Evolutionary conservation across 2,329 filamentous ascomycete genomes (phyloP).

Genomic region (Myriosclerotinia curreyana): DNA sequence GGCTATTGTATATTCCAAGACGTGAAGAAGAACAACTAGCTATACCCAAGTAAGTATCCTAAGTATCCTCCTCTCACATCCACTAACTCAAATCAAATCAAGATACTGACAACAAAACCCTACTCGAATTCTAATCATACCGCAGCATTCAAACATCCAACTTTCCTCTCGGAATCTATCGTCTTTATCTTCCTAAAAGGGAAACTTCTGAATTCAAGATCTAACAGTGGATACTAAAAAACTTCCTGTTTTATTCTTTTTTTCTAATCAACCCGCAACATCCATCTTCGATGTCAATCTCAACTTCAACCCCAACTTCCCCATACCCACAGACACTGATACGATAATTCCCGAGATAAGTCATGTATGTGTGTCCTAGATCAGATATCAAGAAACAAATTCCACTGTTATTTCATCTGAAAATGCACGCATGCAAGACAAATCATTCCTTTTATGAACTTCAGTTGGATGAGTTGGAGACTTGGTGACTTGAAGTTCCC

Average conservation of each 20-base stretch:
- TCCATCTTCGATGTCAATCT: not conserved
- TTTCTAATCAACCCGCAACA: not conserved
- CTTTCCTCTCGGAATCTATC: no score
- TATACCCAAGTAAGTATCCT: no score
- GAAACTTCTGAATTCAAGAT: not conserved
- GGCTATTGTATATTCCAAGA: no score
- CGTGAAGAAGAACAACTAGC: no score
- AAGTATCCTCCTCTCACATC: no score
- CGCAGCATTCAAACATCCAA: no score
- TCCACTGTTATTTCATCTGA: not conserved
- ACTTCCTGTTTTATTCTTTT: not conserved
- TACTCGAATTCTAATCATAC: no score
- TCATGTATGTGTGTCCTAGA: not conserved
- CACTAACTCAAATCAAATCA: no score
- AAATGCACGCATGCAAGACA: not conserved
- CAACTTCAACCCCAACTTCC: not conserved
- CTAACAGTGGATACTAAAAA: not conserved
- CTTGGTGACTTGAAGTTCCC: not conserved
- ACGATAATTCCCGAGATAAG: not conserved
- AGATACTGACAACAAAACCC: no score
- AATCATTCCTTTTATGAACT: slow-evolving; percentile 4
- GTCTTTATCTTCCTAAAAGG: no score
- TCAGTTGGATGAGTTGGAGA: not conserved
- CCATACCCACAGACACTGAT: not conserved
- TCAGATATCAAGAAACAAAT: not conserved